Conservation (phyloP, 2,329 filamentous ascomycete genomes). For the Alternaria atra region DNA sequence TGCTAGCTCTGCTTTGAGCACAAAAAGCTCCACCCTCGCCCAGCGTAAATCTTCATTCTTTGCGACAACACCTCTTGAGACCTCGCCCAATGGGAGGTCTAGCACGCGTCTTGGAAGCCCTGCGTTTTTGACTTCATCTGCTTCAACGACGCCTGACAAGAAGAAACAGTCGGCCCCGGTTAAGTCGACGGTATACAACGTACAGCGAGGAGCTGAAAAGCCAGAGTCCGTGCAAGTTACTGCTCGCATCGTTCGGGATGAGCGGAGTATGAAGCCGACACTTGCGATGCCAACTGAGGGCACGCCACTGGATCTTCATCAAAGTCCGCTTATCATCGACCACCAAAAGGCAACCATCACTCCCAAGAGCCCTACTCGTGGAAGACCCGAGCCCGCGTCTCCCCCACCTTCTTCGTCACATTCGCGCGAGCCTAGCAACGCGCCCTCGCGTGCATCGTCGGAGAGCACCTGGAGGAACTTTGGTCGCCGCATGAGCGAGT, state of each 20-base stretch:
- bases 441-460: conserved; percentile 50
- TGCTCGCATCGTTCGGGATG: conserved; percentile 79
- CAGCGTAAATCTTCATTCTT: conserved; percentile 53
- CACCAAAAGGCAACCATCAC: conserved; percentile 57
- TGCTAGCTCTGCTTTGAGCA: conserved; percentile 33
- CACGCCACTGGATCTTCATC: conserved; percentile 60
- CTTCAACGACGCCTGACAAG: conserved; percentile 40
- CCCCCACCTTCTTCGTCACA: conserved; percentile 44
- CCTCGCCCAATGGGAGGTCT: conserved; percentile 36
- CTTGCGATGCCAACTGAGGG: conserved; percentile 59
- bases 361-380: conserved; percentile 37
- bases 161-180: conserved; percentile 33
- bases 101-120: conserved; percentile 43
- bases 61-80: conserved; percentile 43
- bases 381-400: conserved; percentile 44
- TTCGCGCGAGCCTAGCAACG: conserved; percentile 40
- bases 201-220: conserved; percentile 52
- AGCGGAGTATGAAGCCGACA: conserved; percentile 46
- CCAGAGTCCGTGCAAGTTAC: conserved; percentile 89
- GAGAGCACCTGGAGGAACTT: conserved; percentile 52
- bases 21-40: conserved; percentile 42
- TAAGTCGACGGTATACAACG: conserved; percentile 51
- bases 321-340: conserved; percentile 71
- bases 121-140: conserved; percentile 37
- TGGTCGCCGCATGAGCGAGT: conserved; percentile 50